Conservation (phyloP, 2,329 filamentous ascomycete species). For the Arthrocladium fulminans region DNA sequence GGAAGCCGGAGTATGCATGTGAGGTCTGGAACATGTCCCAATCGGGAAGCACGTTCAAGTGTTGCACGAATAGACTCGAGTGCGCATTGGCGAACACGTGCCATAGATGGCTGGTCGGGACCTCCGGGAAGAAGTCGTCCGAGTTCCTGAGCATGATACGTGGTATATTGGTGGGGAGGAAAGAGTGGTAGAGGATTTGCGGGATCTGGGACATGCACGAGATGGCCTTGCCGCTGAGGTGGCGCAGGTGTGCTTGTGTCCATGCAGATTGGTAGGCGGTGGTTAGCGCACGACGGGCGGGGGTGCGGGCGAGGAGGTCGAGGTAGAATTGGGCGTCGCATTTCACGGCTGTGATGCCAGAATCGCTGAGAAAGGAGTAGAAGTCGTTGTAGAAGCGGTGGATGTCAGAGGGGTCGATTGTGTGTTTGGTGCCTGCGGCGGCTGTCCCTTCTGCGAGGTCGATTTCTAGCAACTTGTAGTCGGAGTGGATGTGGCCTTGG, state of each 20-base stretch:
- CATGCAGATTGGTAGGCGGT: constrained; percentile 76
- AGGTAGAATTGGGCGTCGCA: constrained; percentile 88
- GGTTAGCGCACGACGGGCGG: constrained; percentile 62
- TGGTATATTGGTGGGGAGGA: constrained; percentile 67
- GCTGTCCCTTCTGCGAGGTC: constrained; percentile 44
- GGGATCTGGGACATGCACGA: constrained; percentile 94
- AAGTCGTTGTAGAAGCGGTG: constrained; percentile 79
- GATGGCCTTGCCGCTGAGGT: constrained; percentile 70
- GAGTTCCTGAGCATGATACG: constrained; percentile 73
- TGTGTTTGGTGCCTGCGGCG: constrained; percentile 54
- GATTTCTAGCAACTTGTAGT: constrained; percentile 64
- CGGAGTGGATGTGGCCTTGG: constrained; percentile 59
- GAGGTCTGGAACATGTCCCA: constrained; percentile 67
- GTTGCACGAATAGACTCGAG: constrained; percentile 71
- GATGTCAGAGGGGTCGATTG: constrained; percentile 67
- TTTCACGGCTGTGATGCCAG: constrained; percentile 79
- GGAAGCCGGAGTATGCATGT: constrained; percentile 66
- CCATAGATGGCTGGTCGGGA: constrained; percentile 77
- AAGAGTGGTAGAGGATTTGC: constrained; percentile 74
- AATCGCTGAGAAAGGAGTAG: constrained; percentile 66
- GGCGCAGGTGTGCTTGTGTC: constrained; percentile 64
- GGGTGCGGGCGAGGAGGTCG: constrained; percentile 62
- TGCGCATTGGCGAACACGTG: constrained; percentile 93
- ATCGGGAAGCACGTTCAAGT: constrained; percentile 80
- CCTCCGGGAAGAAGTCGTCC: constrained; percentile 79